Base-by-base conservation (phyloP, 176 grass and related monocot species). In the Oryza officinalis region DNA sequence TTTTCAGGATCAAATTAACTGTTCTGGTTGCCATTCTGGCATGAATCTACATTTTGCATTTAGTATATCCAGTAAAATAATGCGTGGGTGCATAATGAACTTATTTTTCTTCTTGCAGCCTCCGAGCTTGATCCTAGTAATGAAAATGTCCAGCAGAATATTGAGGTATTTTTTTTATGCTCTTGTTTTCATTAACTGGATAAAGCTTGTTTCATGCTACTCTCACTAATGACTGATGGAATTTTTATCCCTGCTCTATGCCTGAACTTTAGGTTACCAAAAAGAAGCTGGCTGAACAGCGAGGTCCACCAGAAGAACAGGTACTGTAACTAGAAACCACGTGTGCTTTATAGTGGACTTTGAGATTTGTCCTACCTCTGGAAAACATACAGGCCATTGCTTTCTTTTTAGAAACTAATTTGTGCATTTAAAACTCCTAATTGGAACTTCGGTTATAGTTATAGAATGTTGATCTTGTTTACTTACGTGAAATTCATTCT, bases 61-160 rank as follows among this genome's bases (percentile, higher is more conserved):
- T 72, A 18, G 49, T 65, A 13, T 89, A 80, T 41, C 40, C 40
- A 50, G 38, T 76, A 63, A 75, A 61, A 27, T 77, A 65, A 76
- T 54, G 10, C 13, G 37, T 47, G 63, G 65, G n/a, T 14, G 25
- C 28, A 64, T 67, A 54, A 72, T 72, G 30, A 30, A 52, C 61
- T 78, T 63, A 32, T 57, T 57, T 26, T 76, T 66, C 27, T n/a
- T 33, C 25, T 81, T 82, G 79, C 78, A 94, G 88, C 92, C 30
- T 83, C 77, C 65, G 67, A 68, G 54, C 88, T 97, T 75, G 94
- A 97, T 85, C 92, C 94, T 76, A 76, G 60, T 69, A 97, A 94
- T 78, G 83, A 85, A 76, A 94, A 83, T 86, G 76, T 97, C 68
- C 69, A 40, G 67, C 84, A 90, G 85, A 97, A 97, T 81, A 90